phyloP scores from a whole-genome alignment of 345 rosid genomes.

The Pistacia integerrima region DNA sequence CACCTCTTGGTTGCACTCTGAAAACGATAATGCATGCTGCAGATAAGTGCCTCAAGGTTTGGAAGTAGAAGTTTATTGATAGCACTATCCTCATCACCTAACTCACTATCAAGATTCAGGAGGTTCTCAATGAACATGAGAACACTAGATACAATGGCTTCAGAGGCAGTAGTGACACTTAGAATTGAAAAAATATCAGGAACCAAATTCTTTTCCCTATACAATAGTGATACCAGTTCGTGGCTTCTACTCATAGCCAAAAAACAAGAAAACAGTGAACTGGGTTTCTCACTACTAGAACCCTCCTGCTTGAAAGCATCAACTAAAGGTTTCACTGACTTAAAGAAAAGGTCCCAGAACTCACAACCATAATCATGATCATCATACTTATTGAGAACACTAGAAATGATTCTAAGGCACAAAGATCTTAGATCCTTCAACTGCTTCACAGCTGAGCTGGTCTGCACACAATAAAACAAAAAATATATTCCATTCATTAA shows the following conservation, averaged over 20 bases:
- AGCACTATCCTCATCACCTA: conserved; percentile 48
- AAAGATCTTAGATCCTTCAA: conserved; percentile 80
- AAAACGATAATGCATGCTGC: conserved; percentile 70
- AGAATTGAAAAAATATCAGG: conserved; percentile 84
- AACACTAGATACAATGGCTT: conserved; percentile 66
- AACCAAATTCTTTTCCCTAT: conserved; percentile 66
- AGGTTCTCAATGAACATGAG: conserved; percentile 81
- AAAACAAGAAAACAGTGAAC: conserved; percentile 87
- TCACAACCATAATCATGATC: conserved; percentile 71
- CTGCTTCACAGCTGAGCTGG: conserved; percentile 49
- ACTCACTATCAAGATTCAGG: conserved; percentile 62
- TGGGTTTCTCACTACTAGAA: conserved; percentile 92
- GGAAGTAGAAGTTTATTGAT: conserved; percentile 48
- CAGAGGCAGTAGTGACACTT: conserved; percentile 70
- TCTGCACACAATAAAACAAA: conserved; percentile 42
- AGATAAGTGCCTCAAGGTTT: conserved; percentile 58
- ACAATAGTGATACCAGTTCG: conserved; percentile 57
- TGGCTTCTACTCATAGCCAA: conserved; percentile 87
- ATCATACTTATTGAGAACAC: conserved; percentile 75
- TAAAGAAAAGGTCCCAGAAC: conserved; percentile 88
- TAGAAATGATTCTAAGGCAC: conserved; percentile 70
- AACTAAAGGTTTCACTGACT: conserved; percentile 67
- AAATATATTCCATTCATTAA: conserved; percentile 16
- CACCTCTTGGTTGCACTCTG: conserved; percentile 70
- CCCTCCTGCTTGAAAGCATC: conserved; percentile 84